Percentiles rank a stretch among this genome's conserved stretches.
These are phyloP conservation scores for Boletus insuetus DNA, from an alignment of 768 basidiomycete species.

Conservation along the genomic window DNA sequence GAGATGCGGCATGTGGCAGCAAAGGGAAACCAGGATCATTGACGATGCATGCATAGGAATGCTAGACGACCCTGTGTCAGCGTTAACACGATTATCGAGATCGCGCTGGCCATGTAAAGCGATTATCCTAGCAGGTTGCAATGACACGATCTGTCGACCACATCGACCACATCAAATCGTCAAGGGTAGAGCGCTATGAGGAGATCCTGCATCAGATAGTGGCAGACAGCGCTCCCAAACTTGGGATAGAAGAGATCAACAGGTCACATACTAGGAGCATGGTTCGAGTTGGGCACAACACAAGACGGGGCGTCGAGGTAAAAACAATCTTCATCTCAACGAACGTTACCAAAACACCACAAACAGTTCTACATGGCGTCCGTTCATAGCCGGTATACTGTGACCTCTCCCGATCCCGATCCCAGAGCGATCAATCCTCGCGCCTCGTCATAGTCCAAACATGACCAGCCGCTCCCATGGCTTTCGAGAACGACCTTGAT, in stretches of 20 bases:
- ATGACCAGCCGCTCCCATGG: conserved; percentile 40
- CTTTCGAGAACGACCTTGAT: conserved; percentile 36
- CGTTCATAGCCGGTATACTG: conserved; percentile 30
- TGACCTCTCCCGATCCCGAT: conserved; percentile 46
- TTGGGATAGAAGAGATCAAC: not conserved
- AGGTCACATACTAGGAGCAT: conserved; percentile 4
- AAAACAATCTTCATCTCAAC: not conserved
- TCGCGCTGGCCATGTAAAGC: not conserved
- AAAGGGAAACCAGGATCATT: not conserved
- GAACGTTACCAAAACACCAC: not conserved
- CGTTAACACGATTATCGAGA: not conserved
- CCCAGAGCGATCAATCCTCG: conserved; percentile 53
- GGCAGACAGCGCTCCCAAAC: not conserved
- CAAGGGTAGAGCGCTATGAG: not conserved
- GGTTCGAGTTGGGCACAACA: not conserved
- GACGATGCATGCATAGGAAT: not conserved
- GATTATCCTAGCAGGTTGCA: not conserved
- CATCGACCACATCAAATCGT: conserved; percentile 1
- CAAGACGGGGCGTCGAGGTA: not conserved
- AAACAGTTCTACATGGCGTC: not conserved
- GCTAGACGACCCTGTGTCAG: not conserved
- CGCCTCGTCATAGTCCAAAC: conserved; percentile 62
- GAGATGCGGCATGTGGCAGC: no score
- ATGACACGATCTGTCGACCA: conserved; percentile 5
- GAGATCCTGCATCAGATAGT: conserved; percentile 9